These are phyloP conservation scores for Talaromyces sp. DNA, from an alignment of 2,329 filamentous ascomycete genomes.

Conservation along the genomic window DNA sequence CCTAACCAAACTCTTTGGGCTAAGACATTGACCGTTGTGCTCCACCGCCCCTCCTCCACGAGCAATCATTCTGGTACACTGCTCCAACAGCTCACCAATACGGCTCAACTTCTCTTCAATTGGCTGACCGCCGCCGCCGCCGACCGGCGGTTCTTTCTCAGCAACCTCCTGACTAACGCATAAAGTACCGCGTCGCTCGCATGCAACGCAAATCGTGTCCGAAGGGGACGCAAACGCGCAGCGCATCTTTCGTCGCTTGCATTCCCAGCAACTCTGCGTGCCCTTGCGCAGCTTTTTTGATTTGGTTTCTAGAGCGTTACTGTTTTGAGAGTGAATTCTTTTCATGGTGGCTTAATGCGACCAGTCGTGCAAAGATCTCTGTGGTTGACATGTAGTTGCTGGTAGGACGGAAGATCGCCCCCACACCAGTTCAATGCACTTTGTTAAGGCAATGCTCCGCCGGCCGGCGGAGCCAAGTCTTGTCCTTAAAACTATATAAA, in stretches of 20 bases:
- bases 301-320: neutral
- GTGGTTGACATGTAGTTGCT: neutral
- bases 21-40: neutral
- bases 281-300: conserved; percentile 13
- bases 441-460: neutral
- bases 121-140: neutral
- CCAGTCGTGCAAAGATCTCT: neutral
- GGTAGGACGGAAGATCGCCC: neutral
- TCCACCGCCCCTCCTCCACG: neutral
- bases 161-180: conserved; percentile 50
- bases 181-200: conserved; percentile 13
- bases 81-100: neutral
- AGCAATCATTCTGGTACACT: neutral
- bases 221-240: conserved; percentile 1
- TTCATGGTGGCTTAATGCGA: neutral
- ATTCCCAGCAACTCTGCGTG: conserved; percentile 9
- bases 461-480: neutral
- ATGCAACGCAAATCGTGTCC: conserved; percentile 14
- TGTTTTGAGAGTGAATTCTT: neutral
- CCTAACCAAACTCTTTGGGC: neutral
- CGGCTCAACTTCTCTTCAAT: neutral
- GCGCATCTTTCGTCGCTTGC: conserved; percentile 8
- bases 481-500: neutral
- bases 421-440: neutral
- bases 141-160: conserved; percentile 23